phyloP scores from a whole-genome alignment of 2,329 filamentous ascomycete genomes.

The Raffaelea ambrosiae region DNA sequence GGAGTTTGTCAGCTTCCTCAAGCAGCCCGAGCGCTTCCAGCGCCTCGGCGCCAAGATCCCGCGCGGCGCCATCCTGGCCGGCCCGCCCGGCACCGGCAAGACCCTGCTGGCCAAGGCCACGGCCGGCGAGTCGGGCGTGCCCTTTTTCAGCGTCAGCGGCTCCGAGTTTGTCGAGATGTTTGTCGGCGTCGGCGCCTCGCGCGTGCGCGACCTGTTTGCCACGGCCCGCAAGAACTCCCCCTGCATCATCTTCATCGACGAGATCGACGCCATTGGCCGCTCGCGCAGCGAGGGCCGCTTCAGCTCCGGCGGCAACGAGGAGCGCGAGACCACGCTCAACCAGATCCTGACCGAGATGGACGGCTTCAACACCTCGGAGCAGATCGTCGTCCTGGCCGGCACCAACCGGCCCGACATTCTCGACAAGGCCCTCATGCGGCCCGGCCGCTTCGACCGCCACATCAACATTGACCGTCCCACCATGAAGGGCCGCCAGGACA shows the following conservation, averaged over 20 bases:
- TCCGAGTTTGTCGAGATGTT: slow-evolving; percentile 99
- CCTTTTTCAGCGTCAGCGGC: slow-evolving; percentile 96
- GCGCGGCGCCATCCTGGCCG: slow-evolving; percentile 89
- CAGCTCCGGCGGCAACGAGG: slow-evolving; percentile 81
- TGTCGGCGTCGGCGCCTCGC: slow-evolving; percentile 92
- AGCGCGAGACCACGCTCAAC: slow-evolving; percentile 93
- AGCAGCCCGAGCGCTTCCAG: slow-evolving; percentile 87
- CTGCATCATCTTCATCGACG: slow-evolving; percentile 99
- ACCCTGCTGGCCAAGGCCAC: slow-evolving; percentile 95
- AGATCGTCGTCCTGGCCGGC: slow-evolving; percentile 92
- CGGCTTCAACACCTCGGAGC: slow-evolving; percentile 93
- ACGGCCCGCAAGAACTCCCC: slow-evolving; percentile 93
- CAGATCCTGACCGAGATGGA: slow-evolving; percentile 99
- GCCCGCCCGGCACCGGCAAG: slow-evolving; percentile 98
- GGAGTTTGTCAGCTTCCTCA: slow-evolving; percentile 97
- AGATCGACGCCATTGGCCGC: slow-evolving; percentile 96
- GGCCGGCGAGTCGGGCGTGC: slow-evolving; percentile 90
- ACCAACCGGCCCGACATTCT: slow-evolving; percentile 93
- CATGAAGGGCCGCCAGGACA: slow-evolving; percentile 93
- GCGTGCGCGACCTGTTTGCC: slow-evolving; percentile 89
- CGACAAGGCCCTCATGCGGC: slow-evolving; percentile 92
- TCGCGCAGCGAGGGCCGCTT: slow-evolving; percentile 70
- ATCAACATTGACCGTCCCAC: slow-evolving; percentile 92
- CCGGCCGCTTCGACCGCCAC: slow-evolving; percentile 93
- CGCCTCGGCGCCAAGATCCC: slow-evolving; percentile 96